These are phyloP conservation scores for Entonaema liquescens DNA, from an alignment of 495 filamentous ascomycete genomes.

Conservation along the genomic window DNA sequence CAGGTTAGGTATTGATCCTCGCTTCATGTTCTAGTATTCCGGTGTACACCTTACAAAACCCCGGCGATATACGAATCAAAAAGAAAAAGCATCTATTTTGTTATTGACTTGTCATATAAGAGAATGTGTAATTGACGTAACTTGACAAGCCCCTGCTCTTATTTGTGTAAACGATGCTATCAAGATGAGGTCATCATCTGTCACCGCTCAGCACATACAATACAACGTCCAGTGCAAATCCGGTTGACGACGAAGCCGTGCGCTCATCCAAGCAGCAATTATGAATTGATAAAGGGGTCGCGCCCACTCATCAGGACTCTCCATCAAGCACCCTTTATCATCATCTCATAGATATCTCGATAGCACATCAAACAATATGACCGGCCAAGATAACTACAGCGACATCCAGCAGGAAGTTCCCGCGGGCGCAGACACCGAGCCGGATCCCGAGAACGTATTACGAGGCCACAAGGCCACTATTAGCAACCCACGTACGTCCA, in stretches of 20 bases:
- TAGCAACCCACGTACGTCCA: slow-evolving; percentile 54
- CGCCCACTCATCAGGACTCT: not conserved
- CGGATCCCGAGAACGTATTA: slow-evolving; percentile 52
- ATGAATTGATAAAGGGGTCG: not conserved
- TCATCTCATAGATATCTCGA: not conserved
- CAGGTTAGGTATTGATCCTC: too few species aligned
- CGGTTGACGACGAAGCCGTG: too few species aligned
- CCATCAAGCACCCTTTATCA: not conserved
- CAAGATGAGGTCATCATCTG: slow-evolving; percentile 13
- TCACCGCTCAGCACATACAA: not conserved
- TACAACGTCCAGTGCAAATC: too few species aligned
- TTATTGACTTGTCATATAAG: not conserved
- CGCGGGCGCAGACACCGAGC: slow-evolving; percentile 12
- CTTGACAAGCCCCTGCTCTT: not conserved
- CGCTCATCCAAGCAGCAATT: too few species aligned
- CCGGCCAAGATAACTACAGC: slow-evolving; percentile 21
- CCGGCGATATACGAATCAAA: too few species aligned
- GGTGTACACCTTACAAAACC: too few species aligned
- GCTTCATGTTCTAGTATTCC: too few species aligned
- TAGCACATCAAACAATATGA: not conserved
- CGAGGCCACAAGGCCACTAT: slow-evolving; percentile 61
- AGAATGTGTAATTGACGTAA: not conserved
- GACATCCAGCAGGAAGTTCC: slow-evolving; percentile 39
- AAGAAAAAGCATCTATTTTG: not conserved
- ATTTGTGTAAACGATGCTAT: not conserved